A percentile compares a stretch with the other conserved stretches of the same genome.
Evolutionary conservation across 306 rosid genomes (phyloP).

Genomic region (Dalbergia oliveri): DNA sequence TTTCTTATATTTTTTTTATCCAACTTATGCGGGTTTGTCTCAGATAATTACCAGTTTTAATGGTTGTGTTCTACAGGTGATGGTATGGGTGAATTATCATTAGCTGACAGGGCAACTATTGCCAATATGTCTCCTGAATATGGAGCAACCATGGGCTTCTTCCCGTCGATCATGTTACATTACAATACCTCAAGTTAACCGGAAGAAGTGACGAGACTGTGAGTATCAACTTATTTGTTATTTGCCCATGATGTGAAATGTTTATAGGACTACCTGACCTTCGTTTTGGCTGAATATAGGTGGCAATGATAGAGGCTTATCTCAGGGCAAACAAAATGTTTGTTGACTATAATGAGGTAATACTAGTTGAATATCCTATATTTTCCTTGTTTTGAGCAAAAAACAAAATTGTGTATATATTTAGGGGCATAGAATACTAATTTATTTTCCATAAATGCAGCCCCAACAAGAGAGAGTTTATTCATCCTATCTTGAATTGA

Average conservation of each 20-base stretch:
- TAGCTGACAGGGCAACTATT: conserved; percentile 96
- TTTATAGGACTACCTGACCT: conserved; percentile 32
- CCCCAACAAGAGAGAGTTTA: conserved; percentile 84
- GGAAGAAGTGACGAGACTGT: conserved; percentile 94
- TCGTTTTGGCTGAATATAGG: conserved; percentile 56
- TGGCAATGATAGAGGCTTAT: conserved; percentile 89
- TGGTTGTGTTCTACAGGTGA: conserved; percentile 64
- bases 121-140: conserved; percentile 98
- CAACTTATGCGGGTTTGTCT: neutral
- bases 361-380: neutral
- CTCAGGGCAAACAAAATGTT: conserved; percentile 87
- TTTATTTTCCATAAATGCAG: conserved; percentile 54
- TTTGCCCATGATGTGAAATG: conserved; percentile 43
- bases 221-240: conserved; percentile 49
- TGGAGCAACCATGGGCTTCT: conserved; percentile 99
- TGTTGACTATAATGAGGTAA: conserved; percentile 86
- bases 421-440: conserved; percentile 45
- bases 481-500: conserved; percentile 83
- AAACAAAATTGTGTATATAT: neutral
- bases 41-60: conserved; percentile 17
- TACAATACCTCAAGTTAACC: conserved; percentile 88
- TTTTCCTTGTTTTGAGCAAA: neutral
- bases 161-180: conserved; percentile 90
- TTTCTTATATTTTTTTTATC: neutral
- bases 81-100: conserved; percentile 83